Evolutionary conservation across 2,329 filamentous ascomycete species (phyloP), one percentile per base, ranked within the genome.

Genomic region (Calonectria pseudoturangicola): DNA sequence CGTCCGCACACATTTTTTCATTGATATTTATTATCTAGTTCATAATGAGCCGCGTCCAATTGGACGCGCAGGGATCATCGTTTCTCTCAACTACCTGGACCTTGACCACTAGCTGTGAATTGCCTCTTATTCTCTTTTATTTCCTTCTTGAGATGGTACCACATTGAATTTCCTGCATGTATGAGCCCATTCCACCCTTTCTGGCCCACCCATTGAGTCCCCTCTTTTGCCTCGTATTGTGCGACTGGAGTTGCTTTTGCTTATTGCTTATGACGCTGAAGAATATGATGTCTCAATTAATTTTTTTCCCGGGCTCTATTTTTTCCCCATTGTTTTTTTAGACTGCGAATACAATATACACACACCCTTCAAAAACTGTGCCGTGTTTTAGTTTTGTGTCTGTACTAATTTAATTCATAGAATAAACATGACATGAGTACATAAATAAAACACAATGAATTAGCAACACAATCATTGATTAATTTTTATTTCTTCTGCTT

Each of bases 21-120:
- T 62, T 33, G 58, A 28, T 21, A 63, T 63, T 47, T 47, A 47
- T 41, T 41, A 60, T 47, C 41, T 63, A 63, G 58, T 63, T 47
- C 58, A 60, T 60, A 60, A 60, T 60, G 33, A 36, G 33, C 54
- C 16, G 21, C 21, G 36, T 25, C 33, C 54, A 25, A 27, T 60
- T 41, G 36, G 54, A 15, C 33, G 21, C 41, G 25, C 54, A 60
- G 54, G 33, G 54, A 60, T 60, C 39, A 60, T 27, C 25, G 33
- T 60, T 41, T 36, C 33, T 36, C 33, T 36, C 33, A 36, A 36
- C 33, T 12, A 36, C 33, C 54, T 56, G 18, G 36, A 60, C 54
- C 54, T 60, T 41, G 21, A 18, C 28, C 9, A 60, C 18, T 30
- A 60, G 15, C 33, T 60, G 54, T 28, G 54, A 60, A 60, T 60